Base-by-base conservation (phyloP, 2,329 filamentous ascomycete genomes). In the Paracoccidioides brasiliensis region DNA sequence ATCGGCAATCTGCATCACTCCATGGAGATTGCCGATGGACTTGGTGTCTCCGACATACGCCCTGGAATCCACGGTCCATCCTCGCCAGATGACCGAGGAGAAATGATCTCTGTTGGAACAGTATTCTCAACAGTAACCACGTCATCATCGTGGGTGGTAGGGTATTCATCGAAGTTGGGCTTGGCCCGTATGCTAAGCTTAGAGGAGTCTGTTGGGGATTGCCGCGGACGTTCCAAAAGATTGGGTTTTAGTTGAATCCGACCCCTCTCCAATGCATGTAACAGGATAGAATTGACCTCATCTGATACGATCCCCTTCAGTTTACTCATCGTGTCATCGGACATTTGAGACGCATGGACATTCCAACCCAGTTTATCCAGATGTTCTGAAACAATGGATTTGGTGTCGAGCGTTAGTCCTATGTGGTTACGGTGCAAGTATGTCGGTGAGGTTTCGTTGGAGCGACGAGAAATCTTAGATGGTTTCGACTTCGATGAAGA, bases 291-390 rank as follows among this genome's bases (percentile, higher is more conserved):
- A 37, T 65, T 63, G 22, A 71, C 63, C 52, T 71, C 69, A 12
- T 70, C 66, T 0, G 67, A 65, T 22, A 69, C 66, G 37, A 72
- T 64, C 5, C 66, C 66, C n/a, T 65, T 66, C 44, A 72, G 62
- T 56, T 70, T 72, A 55, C 63, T 67, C 62, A 69, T 67, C 1
- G 67, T 64, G 51, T 70, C 69, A 28, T 72, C 69, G 5, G 69
- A 71, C 12, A 67, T 61, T 37, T 72, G 68, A 3, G 67, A 61
- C 0, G 52, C 64, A 28, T 67, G 64, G 10, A 64, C 63, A 55
- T 71, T 70, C 67, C 66, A 70, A 14, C 66, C 67, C 4, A 69
- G 61, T 50, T 64, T 66, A 46, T 69, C 67, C 22, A 67, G 60
- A 8, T 65, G 63, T 54, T 67, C 66, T 10, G 67, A 69, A 5